These are phyloP conservation scores for Ganoderma multipileum DNA, from an alignment of 1,284 basidiomycete species.

Conservation along the genomic window DNA sequence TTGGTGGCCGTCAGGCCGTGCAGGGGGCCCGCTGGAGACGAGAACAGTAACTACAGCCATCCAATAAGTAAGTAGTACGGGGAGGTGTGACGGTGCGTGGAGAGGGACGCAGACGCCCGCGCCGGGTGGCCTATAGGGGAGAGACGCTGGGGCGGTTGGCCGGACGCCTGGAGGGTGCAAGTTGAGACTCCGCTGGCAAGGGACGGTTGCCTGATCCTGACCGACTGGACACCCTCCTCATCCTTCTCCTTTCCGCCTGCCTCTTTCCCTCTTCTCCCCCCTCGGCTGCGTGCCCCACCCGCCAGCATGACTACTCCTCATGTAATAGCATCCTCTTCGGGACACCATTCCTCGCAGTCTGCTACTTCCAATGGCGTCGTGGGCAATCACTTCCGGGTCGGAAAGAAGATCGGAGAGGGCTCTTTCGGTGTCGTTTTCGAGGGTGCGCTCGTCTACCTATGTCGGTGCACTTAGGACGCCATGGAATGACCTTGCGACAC, in stretches of 20 bases:
- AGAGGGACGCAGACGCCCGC: background rate
- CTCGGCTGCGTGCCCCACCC: conserved; percentile 22
- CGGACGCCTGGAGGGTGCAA: conserved; percentile 12
- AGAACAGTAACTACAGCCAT: background rate
- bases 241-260: conserved; percentile 36
- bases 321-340: conserved; percentile 76
- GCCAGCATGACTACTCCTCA: conserved; percentile 73
- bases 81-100: background rate
- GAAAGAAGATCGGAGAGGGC: conserved; percentile 89
- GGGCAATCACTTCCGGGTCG: conserved; percentile 78
- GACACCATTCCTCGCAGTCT: conserved; percentile 66
- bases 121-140: background rate
- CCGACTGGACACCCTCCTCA: conserved; percentile 35
- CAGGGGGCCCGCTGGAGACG: background rate
- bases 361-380: conserved; percentile 73
- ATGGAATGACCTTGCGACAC: background rate
- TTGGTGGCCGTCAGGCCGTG: background rate
- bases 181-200: conserved; percentile 35
- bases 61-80: background rate
- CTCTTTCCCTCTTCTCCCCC: conserved; percentile 37
- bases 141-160: background rate
- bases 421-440: conserved; percentile 87
- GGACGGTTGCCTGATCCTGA: conserved; percentile 31
- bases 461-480: no score
- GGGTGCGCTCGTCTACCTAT: conserved; percentile 49